Evolutionary conservation across 139 green algal genomes (phyloP).

Genomic region (Picochlorum sp.): DNA sequence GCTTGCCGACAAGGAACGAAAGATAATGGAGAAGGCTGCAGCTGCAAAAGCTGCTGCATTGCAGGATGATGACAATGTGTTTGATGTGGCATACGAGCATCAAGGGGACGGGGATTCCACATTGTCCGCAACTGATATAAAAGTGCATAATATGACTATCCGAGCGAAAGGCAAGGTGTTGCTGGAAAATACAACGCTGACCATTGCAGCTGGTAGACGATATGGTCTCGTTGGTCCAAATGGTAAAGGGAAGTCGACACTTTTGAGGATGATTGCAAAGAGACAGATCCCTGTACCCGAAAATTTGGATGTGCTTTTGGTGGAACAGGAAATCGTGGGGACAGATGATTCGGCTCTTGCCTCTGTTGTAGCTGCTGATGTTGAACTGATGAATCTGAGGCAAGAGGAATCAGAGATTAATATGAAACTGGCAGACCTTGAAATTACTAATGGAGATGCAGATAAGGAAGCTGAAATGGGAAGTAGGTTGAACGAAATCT

Average conservation of each 20-base stretch:
- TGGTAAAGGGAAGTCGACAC: conserved; percentile 91
- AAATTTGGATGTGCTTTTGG: conserved; percentile 94
- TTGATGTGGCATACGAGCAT: conserved; percentile 85
- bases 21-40: conserved; percentile 61
- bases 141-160: conserved; percentile 95
- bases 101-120: conserved; percentile 46
- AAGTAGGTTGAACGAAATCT: conserved; percentile 77
- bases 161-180: conserved; percentile 95
- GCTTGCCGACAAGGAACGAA: conserved; percentile 70
- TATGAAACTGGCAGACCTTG: conserved; percentile 27
- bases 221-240: conserved; percentile 83
- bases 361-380: conserved; percentile 87
- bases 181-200: conserved; percentile 84
- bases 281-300: conserved; percentile 90
- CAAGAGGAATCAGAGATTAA: conserved; percentile 71
- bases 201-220: conserved; percentile 73
- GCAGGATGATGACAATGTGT: conserved; percentile 90
- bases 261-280: conserved; percentile 88
- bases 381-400: conserved; percentile 84
- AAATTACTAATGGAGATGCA: conserved; percentile 15
- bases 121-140: conserved; percentile 78
- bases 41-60: conserved; percentile 72
- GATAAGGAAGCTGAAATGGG: conserved; percentile 22
- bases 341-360: conserved; percentile 47
- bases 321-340: conserved; percentile 95